A percentile compares a stretch with the other conserved stretches of the same genome.
Conservation (phyloP, 805 yeast species). For the Wickerhamiella kazuoi region DNA sequence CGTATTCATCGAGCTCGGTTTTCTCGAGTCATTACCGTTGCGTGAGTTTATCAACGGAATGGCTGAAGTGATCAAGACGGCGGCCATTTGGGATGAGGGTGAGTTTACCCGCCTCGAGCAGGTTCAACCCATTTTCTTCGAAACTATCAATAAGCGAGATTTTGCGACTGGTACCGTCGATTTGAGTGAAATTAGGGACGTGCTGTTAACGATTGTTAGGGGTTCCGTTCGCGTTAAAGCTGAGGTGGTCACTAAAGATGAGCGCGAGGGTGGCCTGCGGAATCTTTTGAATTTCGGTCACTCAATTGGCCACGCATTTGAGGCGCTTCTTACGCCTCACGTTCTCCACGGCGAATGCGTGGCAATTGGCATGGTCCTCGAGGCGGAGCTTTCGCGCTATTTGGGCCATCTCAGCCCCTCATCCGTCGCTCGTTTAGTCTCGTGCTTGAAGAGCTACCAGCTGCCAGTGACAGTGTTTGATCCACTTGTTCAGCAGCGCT, state of each 20-base stretch:
- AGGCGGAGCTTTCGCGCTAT: constrained; percentile 89
- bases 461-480: constrained; percentile 70
- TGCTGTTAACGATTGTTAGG: constrained; percentile 57
- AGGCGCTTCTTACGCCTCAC: constrained; percentile 92
- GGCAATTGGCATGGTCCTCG: constrained; percentile 87
- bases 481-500: constrained; percentile 48
- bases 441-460: constrained; percentile 70
- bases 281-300: constrained; percentile 91
- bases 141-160: constrained; percentile 39
- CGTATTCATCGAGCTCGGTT: constrained; percentile 73
- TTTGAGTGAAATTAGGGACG: constrained; percentile 49
- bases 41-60: constrained; percentile 95
- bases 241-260: constrained; percentile 82
- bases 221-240: constrained; percentile 87
- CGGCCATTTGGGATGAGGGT: constrained; percentile 87
- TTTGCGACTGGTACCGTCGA: constrained; percentile 34
- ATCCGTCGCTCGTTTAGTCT: constrained; percentile 77
- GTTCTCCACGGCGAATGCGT: constrained; percentile 98
- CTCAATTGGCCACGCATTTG: constrained; percentile 94
- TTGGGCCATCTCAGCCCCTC: constrained; percentile 78
- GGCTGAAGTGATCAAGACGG: constrained; percentile 96
- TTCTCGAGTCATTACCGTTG: constrained; percentile 73
- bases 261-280: constrained; percentile 86
- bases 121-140: constrained; percentile 50
- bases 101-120: constrained; percentile 76